These are phyloP conservation scores for Ogataea saltuana DNA, from an alignment of 805 yeast genomes.

Conservation along the genomic window DNA sequence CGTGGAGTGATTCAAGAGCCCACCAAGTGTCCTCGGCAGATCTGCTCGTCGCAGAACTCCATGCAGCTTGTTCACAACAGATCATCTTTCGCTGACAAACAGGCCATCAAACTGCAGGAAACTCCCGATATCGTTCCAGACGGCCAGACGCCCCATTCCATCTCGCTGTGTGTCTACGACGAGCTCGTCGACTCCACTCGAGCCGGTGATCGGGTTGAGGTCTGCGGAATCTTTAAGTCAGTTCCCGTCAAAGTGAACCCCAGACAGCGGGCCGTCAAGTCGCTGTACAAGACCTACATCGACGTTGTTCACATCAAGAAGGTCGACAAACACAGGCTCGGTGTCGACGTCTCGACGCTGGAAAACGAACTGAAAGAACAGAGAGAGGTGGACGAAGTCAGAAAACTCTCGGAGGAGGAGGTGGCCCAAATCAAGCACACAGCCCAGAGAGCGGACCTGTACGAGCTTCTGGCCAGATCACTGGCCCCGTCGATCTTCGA, in stretches of 20 bases:
- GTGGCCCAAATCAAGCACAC: conserved; percentile 60
- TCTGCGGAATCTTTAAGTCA: conserved; percentile 92
- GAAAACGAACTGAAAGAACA: conserved; percentile 60
- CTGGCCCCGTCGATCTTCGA: conserved; percentile 97
- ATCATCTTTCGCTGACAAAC: conserved; percentile 92
- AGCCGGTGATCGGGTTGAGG: conserved; percentile 96
- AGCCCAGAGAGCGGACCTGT: conserved; percentile 72
- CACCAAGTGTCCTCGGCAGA: conserved; percentile 84
- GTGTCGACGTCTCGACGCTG: conserved; percentile 72
- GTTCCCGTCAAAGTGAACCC: conserved; percentile 88
- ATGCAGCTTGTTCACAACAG: conserved; percentile 92
- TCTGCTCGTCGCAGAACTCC: conserved; percentile 78
- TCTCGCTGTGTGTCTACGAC: conserved; percentile 91
- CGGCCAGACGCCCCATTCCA: conserved; percentile 98
- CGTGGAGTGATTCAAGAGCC: conserved; percentile 95
- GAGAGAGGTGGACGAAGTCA: conserved; percentile 71
- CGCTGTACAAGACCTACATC: conserved; percentile 85
- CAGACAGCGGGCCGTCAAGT: conserved; percentile 78
- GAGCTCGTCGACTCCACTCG: conserved; percentile 92
- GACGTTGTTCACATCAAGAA: conserved; percentile 94
- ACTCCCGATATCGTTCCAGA: conserved; percentile 83
- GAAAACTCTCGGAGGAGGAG: conserved; percentile 70
- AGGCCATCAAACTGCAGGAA: conserved; percentile 90
- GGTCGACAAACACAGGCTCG: conserved; percentile 77
- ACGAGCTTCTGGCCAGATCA: conserved; percentile 83